A percentile compares a stretch with the other conserved stretches of the same genome.
Conservation (phyloP, 2,329 filamentous ascomycete species). For the Ceratocystis alfenasii region DNA sequence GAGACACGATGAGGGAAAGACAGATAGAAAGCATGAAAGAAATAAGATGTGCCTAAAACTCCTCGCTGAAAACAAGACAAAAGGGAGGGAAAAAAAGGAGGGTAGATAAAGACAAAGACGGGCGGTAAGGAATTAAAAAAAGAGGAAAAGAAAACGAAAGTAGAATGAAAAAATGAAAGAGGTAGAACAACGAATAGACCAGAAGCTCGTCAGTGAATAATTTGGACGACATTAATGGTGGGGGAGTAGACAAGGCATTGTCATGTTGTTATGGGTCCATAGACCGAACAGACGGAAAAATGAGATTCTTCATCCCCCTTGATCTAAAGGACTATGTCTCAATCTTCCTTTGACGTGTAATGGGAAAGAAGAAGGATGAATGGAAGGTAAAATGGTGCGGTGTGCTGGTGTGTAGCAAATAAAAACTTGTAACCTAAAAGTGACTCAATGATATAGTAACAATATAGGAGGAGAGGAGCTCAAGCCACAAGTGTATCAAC, state of each 20-base stretch:
- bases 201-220: no score
- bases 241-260: no score
- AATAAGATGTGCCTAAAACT: conserved; percentile 10
- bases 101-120: not conserved
- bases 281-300: no score
- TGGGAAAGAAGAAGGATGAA: no score
- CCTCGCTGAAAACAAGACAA: conserved; percentile 18
- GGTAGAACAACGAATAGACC: no score
- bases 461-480: conserved; percentile 1
- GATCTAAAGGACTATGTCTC: no score
- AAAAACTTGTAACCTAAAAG: not conserved
- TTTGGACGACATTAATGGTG: no score
- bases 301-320: no score
- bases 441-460: not conserved
- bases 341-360: no score
- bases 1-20: not conserved
- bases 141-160: not conserved
- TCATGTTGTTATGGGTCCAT: no score
- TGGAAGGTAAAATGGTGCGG: no score
- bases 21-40: not conserved
- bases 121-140: not conserved
- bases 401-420: not conserved
- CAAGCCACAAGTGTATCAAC: conserved; percentile 20
- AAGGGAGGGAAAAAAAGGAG: not conserved
- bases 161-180: not conserved